Evolutionary conservation across 441 rosid species (phyloP).

Genomic region (Populus hybrid): DNA sequence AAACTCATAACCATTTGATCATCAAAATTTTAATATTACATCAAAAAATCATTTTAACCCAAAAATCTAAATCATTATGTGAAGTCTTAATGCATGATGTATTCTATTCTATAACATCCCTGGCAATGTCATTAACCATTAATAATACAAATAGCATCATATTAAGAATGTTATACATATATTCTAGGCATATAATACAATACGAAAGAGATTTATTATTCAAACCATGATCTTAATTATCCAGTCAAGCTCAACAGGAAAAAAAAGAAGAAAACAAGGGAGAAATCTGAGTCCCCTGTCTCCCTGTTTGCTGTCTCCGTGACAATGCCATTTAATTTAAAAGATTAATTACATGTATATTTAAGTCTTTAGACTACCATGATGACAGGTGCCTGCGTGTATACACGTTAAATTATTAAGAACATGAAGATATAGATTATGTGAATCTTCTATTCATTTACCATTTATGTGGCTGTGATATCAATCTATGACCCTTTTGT

Average conservation of each 20-base stretch:
- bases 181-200: too few relatives aligned
- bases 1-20: rapidly evolving
- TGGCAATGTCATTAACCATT: too few relatives aligned
- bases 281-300: constrained; percentile 7
- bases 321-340: constrained; percentile 19
- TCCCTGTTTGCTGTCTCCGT: constrained; percentile 29
- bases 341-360: neutral
- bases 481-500: neutral
- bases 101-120: too few relatives aligned
- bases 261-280: too few relatives aligned
- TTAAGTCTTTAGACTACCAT: constrained; percentile 13
- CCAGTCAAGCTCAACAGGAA: too few relatives aligned
- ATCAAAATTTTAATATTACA: too few relatives aligned
- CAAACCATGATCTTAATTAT: neutral
- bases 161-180: too few relatives aligned
- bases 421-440: neutral
- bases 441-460: neutral
- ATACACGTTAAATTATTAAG: neutral
- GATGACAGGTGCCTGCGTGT: constrained; percentile 16
- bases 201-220: neutral
- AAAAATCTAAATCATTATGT: too few relatives aligned
- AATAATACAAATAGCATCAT: too few relatives aligned
- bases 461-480: neutral
- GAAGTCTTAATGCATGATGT: too few relatives aligned
- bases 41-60: too few relatives aligned